These are phyloP conservation scores for Phaeosphaeriaceae sp. DNA, from an alignment of 2,329 filamentous ascomycete species.

Conservation along the genomic window DNA sequence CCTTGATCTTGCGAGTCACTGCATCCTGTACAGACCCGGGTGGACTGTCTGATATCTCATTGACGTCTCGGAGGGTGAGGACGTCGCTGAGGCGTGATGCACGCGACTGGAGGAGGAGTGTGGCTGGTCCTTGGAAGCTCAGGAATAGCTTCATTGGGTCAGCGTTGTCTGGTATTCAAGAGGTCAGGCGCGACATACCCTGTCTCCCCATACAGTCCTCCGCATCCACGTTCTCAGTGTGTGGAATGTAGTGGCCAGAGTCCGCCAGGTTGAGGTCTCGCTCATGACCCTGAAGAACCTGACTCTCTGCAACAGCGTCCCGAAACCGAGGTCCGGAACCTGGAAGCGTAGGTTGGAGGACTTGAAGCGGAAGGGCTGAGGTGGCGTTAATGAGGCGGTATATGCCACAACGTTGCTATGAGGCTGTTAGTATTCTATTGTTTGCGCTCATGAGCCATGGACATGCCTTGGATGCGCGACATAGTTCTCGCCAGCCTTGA, in stretches of 20 bases:
- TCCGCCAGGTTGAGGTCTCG: slow-evolving; percentile 75
- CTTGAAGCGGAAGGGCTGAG: slow-evolving; percentile 86
- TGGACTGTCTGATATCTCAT: slow-evolving; percentile 86
- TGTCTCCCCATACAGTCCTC: slow-evolving; percentile 89
- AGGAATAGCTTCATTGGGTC: slow-evolving; percentile 70
- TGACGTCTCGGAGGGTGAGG: slow-evolving; percentile 78
- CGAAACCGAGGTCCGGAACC: slow-evolving; percentile 72
- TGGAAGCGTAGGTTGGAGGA: slow-evolving; percentile 78
- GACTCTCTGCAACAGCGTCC: slow-evolving; percentile 69
- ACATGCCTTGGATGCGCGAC: slow-evolving; percentile 78
- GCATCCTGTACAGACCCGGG: slow-evolving; percentile 72
- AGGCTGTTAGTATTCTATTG: slow-evolving; percentile 4
- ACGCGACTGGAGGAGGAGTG: slow-evolving; percentile 87
- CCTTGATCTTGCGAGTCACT: slow-evolving; percentile 41
- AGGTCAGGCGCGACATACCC: slow-evolving; percentile 55
- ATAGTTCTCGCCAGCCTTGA: slow-evolving; percentile 86
- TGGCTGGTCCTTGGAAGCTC: slow-evolving; percentile 85
- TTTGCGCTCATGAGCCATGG: not conserved
- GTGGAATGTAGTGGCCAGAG: slow-evolving; percentile 69
- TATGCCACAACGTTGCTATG: slow-evolving; percentile 87
- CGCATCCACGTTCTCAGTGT: slow-evolving; percentile 77
- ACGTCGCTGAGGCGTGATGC: slow-evolving; percentile 79
- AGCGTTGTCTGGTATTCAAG: slow-evolving; percentile 5
- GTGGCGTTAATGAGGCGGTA: slow-evolving; percentile 74
- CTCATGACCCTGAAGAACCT: slow-evolving; percentile 78